A percentile compares a stretch with the other conserved stretches of the same genome.
phyloP scores from a whole-genome alignment of 306 rosid species.

The Medicago ruthenica region DNA sequence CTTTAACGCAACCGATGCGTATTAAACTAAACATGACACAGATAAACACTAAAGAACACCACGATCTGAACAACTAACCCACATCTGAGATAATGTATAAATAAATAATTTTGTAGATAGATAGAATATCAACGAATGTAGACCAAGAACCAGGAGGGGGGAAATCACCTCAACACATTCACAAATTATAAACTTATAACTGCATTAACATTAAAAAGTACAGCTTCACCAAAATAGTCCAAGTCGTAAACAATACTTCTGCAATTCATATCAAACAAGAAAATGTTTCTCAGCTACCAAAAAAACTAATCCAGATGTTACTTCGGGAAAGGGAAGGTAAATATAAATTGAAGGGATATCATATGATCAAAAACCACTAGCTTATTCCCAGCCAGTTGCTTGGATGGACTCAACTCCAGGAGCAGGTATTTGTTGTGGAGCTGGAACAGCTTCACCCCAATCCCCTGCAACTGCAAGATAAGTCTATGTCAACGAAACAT shows the following conservation, averaged over 20 bases:
- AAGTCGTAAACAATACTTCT: constrained; percentile 3
- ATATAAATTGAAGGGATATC: constrained; percentile 9
- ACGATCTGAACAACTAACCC: not conserved
- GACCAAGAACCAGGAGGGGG: not conserved
- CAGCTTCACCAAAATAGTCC: not conserved
- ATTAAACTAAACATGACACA: not conserved
- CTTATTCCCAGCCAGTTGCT: constrained; percentile 52
- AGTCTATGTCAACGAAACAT: not conserved
- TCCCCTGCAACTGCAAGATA: constrained; percentile 39
- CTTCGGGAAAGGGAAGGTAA: not conserved
- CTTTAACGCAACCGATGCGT: too few relatives aligned
- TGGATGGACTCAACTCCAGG: constrained; percentile 37
- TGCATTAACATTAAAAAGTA: not conserved
- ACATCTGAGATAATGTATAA: not conserved
- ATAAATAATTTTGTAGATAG: not conserved
- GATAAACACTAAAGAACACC: too few relatives aligned
- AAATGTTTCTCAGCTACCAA: constrained; percentile 21
- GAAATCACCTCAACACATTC: not conserved
- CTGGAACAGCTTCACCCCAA: constrained; percentile 51
- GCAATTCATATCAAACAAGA: constrained; percentile 20
- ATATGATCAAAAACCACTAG: not conserved
- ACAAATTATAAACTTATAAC: not conserved
- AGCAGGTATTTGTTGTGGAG: constrained; percentile 35
- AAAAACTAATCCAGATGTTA: constrained; percentile 29
- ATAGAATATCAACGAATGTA: not conserved